Base-by-base conservation (phyloP, 2,329 filamentous ascomycete species). In the Colletotrichum sojae region DNA sequence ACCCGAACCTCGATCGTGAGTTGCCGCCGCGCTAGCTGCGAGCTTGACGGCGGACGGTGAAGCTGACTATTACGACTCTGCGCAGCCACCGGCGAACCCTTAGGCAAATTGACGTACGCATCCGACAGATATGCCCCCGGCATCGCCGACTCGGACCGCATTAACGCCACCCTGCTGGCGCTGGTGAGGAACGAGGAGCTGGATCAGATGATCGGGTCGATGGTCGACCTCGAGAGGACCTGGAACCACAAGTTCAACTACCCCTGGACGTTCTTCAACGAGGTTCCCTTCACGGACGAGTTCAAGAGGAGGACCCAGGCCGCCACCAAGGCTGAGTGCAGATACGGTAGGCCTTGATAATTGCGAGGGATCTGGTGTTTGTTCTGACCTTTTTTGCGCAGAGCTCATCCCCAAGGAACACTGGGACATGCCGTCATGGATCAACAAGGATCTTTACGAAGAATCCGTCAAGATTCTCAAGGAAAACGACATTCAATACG, bases 191-290 rank as follows among this genome's bases (percentile, higher is more conserved):
- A 99, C 77, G 90, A 93, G 78, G 96, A 99, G 84, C 83, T 98
- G 31, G 83, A 90, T 22, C 93, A 92, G 54, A 92, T 99, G 85
- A 84, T 98, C 27, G 89, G 91, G 77, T 94, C 94, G 27, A 99
- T 99, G 94, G 82, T 83, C 63, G 95, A 99, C 77, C 86, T 99
- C 69, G 96, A 99, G 83, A 85, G 92, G 73, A 98, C 95, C 1
- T 99, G 95, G 94, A 99, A 99, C 77, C 86, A 90, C 85, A 99
- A 99, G 78, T 99, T 98, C 89, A 99, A 99, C 84, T 99, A 99
- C 78, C 96, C 96, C 0, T 99, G 96, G 94, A 98, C 94, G 9
- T 99, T 99, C 80, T 97, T 99, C 87, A 99, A 99, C 82, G 95
- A 99, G 77, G 91, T 93, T 60, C 93, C 94, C 16, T 99, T 99